Evolutionary conservation across 129 eudicot species (phyloP).

Genomic region (Flaveria brownii): DNA sequence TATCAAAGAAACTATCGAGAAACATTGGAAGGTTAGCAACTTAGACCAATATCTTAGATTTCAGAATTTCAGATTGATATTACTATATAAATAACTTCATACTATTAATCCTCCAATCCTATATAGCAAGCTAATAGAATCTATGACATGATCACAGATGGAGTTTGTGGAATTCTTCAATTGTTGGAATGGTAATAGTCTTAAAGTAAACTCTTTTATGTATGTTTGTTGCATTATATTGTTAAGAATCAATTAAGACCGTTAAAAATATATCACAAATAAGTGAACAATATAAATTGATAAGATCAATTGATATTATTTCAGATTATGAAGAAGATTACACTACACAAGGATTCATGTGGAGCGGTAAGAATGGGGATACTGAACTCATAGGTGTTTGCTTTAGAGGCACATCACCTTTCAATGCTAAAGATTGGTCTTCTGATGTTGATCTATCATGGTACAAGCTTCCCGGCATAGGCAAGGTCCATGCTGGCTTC

Average conservation of each 20-base stretch:
- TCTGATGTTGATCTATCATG: conserved; percentile 65
- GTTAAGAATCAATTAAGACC: too few relatives aligned
- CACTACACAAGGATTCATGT: conserved; percentile 58
- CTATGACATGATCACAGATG: not conserved
- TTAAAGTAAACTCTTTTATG: too few relatives aligned
- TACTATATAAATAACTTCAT: not conserved
- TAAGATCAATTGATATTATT: too few relatives aligned
- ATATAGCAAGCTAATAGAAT: not conserved
- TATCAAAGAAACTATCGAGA: conserved; percentile 40
- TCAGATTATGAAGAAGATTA: conserved; percentile 43
- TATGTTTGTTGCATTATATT: too few relatives aligned
- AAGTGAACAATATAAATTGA: too few relatives aligned
- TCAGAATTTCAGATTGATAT: too few relatives aligned
- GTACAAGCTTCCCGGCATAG: conserved; percentile 43
- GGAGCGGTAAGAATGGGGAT: conserved; percentile 33
- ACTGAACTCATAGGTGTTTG: conserved; percentile 54
- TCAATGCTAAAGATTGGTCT: conserved; percentile 58
- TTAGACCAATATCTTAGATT: not conserved
- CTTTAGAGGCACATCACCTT: conserved; percentile 66
- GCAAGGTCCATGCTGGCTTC: conserved; percentile 71
- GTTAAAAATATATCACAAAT: too few relatives aligned
- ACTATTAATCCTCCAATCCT: too few relatives aligned
- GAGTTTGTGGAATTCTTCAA: not conserved
- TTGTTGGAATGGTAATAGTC: conserved; percentile 3
- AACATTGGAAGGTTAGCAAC: conserved; percentile 58